Evolutionary conservation across 2,329 filamentous ascomycete species (phyloP).

Genomic region (Westerdykella ornata): DNA sequence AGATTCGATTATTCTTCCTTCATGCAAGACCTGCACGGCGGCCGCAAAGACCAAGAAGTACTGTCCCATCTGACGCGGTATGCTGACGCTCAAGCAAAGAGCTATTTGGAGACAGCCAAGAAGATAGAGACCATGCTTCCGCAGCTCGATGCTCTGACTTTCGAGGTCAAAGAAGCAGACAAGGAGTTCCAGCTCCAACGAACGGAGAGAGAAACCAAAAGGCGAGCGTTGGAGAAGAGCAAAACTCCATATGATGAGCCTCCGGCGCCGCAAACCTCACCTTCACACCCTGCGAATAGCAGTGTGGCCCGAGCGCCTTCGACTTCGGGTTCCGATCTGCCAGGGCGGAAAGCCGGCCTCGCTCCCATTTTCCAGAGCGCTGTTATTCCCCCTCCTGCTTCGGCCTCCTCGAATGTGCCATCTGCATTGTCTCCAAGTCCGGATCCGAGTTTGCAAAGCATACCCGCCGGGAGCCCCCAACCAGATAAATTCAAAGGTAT

Average conservation of each 20-base stretch:
- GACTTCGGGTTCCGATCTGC: constrained; percentile 21
- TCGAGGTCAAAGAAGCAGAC: constrained; percentile 86
- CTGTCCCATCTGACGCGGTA: constrained; percentile 90
- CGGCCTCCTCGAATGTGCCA: constrained; percentile 20
- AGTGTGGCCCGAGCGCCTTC: constrained; percentile 15
- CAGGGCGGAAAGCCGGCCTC: constrained; percentile 29
- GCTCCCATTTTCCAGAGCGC: constrained; percentile 32
- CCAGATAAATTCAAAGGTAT: constrained; percentile 76
- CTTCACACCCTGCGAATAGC: constrained; percentile 20
- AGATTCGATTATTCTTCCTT: constrained; percentile 98
- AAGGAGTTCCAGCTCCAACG: constrained; percentile 95
- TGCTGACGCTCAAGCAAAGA: constrained; percentile 80
- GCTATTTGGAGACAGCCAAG: constrained; percentile 74
- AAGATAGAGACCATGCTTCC: constrained; percentile 82
- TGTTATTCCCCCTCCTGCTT: constrained; percentile 23
- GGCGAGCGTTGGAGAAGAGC: constrained; percentile 81
- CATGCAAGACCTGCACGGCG: constrained; percentile 97
- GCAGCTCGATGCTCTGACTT: constrained; percentile 79
- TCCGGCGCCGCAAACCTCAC: constrained; percentile 15
- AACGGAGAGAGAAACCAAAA: constrained; percentile 92
- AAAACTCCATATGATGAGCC: constrained; percentile 46
- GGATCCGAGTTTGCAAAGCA: constrained; percentile 19
- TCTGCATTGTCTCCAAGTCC: constrained; percentile 24
- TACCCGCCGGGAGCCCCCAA: constrained; percentile 30
- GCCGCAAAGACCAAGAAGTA: constrained; percentile 96